phyloP scores from a whole-genome alignment of 2,329 filamentous ascomycete genomes.

The Sarocladium kiliense region DNA sequence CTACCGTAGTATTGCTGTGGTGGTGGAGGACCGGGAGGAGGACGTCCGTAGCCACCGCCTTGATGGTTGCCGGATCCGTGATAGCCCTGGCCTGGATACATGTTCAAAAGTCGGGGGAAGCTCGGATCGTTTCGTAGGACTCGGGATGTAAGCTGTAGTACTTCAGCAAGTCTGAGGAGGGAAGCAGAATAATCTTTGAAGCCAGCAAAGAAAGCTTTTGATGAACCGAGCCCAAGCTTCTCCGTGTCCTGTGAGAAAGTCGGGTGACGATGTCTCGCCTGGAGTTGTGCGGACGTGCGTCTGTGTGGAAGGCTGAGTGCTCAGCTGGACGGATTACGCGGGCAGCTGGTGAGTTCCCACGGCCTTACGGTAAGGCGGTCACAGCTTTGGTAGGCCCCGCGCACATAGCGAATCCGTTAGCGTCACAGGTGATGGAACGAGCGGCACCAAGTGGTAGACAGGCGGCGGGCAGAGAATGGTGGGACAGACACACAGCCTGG shows the following conservation, averaged over 20 bases:
- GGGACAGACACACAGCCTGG: not conserved
- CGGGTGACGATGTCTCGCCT: not conserved
- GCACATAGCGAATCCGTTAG: not conserved
- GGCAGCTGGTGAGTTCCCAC: not conserved
- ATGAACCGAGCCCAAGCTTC: not conserved
- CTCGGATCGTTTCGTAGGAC: not conserved
- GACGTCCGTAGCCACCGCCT: slow-evolving; percentile 17
- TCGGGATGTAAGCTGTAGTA: not conserved
- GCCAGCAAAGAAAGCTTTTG: not conserved
- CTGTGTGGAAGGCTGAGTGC: not conserved
- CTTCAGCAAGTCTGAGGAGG: not conserved
- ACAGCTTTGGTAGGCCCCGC: not conserved
- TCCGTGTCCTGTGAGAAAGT: not conserved
- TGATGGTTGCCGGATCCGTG: slow-evolving; percentile 24
- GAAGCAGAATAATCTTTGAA: not conserved
- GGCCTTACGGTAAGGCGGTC: not conserved
- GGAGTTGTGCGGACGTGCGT: not conserved
- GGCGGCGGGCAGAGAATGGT: not conserved
- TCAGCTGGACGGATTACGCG: not conserved
- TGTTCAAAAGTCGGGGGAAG: not conserved
- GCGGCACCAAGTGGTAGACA: not conserved
- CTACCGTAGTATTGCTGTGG: slow-evolving; percentile 10
- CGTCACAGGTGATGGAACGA: not conserved
- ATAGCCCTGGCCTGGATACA: slow-evolving; percentile 35
- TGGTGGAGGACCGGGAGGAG: slow-evolving; percentile 16